Conservation (phyloP, 306 rosid genomes). For the Fragaria iinumae region DNA sequence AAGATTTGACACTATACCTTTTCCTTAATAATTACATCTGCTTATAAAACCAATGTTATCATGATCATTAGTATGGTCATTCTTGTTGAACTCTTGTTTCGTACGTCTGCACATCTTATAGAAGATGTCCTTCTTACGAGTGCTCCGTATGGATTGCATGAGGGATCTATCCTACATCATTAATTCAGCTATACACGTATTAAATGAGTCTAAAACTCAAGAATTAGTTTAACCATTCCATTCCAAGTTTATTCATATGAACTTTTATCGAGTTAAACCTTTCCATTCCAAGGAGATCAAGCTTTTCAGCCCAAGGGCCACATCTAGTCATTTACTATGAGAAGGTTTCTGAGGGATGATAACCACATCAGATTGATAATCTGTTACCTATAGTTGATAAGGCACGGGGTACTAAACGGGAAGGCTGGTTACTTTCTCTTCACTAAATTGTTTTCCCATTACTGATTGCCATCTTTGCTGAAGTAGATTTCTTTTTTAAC, state of each 20-base stretch:
- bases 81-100: slow-evolving; percentile 22
- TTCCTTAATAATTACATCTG: slow-evolving; percentile 16
- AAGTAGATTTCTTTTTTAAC: slow-evolving; percentile 2
- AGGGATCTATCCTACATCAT: not conserved
- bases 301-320: not conserved
- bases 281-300: not conserved
- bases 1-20: slow-evolving; percentile 7
- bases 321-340: not conserved
- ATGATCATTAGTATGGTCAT: slow-evolving; percentile 12
- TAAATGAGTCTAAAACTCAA: not conserved
- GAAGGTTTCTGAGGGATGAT: not conserved
- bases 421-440: not conserved
- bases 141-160: not conserved
- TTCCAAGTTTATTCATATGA: not conserved
- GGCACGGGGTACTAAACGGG: not conserved
- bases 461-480: not conserved
- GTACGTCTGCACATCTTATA: not conserved
- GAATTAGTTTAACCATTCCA: not conserved
- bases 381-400: not conserved
- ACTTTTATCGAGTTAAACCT: not conserved
- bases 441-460: not conserved
- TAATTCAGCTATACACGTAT: not conserved
- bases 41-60: slow-evolving; percentile 10
- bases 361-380: not conserved
- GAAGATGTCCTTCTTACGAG: not conserved